These are phyloP conservation scores for Gaeumannomyces tritici DNA, from an alignment of 2,329 filamentous ascomycete genomes.

Conservation along the genomic window DNA sequence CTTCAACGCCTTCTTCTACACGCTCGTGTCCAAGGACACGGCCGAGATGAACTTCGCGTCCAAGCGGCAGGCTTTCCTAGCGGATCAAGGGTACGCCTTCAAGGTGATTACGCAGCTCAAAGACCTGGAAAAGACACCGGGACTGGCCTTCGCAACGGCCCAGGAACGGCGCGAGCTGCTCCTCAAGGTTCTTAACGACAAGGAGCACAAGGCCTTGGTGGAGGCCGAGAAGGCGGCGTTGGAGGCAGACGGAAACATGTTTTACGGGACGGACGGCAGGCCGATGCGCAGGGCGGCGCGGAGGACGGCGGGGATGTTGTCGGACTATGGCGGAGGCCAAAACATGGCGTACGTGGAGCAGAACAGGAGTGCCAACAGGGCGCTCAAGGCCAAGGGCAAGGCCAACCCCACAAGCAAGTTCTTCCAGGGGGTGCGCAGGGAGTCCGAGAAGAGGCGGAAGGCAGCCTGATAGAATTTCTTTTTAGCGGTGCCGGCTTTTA, in stretches of 20 bases:
- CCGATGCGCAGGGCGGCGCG: constrained; percentile 32
- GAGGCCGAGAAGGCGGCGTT: constrained; percentile 58
- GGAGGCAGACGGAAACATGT: constrained; percentile 1
- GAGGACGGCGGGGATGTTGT: constrained; percentile 71
- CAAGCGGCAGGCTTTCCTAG: constrained; percentile 89
- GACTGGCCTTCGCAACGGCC: constrained; percentile 69
- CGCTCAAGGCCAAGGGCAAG: constrained; percentile 44
- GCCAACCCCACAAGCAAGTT: constrained; percentile 41
- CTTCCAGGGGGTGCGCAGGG: constrained; percentile 53
- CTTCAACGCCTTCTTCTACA: constrained; percentile 99
- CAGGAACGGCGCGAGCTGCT: constrained; percentile 76
- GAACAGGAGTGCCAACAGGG: constrained; percentile 59
- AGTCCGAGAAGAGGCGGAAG: constrained; percentile 41
- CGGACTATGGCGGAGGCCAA: constrained; percentile 75
- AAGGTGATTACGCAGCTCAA: constrained; percentile 95
- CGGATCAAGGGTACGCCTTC: constrained; percentile 96
- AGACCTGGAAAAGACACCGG: constrained; percentile 75
- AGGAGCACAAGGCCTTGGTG: constrained; percentile 80
- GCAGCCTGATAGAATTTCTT: not conserved
- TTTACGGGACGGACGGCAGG: constrained; percentile 16
- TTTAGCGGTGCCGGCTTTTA: too few species aligned
- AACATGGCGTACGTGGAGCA: constrained; percentile 86
- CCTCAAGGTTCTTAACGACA: constrained; percentile 78
- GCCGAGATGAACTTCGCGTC: constrained; percentile 97
- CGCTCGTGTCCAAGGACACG: constrained; percentile 90